Evolutionary conservation across 192 early-diverging fungal genomes (phyloP).

Genomic region (Mortierella hygrophila): DNA sequence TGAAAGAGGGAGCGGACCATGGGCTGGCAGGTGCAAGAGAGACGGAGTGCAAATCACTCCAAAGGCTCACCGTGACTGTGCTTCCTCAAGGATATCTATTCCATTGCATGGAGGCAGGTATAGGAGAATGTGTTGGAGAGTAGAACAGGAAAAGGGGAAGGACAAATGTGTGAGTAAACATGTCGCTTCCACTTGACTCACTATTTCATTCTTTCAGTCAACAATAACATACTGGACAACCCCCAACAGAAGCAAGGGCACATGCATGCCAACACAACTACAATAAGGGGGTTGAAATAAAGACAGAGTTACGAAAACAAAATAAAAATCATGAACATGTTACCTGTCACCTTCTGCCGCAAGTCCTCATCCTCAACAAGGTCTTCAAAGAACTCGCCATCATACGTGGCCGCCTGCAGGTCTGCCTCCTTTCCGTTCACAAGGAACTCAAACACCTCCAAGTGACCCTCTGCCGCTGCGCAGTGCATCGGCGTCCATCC

Average conservation of each 20-base stretch:
- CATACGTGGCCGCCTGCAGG: constrained; percentile 38
- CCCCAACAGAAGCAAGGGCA: background rate
- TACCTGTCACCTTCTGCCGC: constrained; percentile 46
- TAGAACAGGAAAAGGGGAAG: background rate
- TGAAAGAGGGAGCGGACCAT: constrained; percentile 8
- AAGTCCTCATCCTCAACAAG: constrained; percentile 50
- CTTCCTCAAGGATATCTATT: constrained; percentile 31
- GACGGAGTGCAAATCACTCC: background rate
- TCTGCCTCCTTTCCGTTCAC: constrained; percentile 32
- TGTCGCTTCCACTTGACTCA: background rate
- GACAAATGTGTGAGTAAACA: background rate
- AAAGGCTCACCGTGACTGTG: constrained; percentile 26
- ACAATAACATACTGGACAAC: background rate
- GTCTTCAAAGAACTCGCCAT: constrained; percentile 51
- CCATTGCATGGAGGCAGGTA: background rate
- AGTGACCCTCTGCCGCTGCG: constrained; percentile 74
- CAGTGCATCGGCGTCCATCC: constrained; percentile 81
- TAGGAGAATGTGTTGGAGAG: background rate
- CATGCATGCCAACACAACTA: background rate
- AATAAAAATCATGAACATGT: background rate
- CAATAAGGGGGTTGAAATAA: background rate
- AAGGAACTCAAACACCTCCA: constrained; percentile 64
- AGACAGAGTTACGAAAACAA: background rate
- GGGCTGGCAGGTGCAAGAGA: background rate
- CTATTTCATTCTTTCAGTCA: background rate